These are phyloP conservation scores for Bruguiera sexangula DNA, from an alignment of 345 rosid species.

Conservation along the genomic window DNA sequence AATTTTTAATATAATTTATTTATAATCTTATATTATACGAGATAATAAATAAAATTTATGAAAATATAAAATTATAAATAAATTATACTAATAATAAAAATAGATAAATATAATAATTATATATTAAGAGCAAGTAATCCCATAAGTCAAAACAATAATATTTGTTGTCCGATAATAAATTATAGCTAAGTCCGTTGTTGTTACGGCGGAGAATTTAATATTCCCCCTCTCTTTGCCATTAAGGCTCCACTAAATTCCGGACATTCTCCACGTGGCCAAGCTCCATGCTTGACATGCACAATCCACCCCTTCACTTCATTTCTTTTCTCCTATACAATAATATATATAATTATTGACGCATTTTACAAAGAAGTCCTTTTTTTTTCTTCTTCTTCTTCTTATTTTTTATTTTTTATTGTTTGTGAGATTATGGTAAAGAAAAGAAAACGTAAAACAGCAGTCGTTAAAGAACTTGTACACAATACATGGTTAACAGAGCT, in stretches of 20 bases:
- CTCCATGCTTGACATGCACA: background rate
- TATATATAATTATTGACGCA: background rate
- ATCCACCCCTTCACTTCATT: background rate
- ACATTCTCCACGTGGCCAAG: constrained; percentile 22
- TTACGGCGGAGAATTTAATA: constrained; percentile 20
- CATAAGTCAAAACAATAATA: constrained; percentile 31
- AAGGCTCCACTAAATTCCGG: background rate
- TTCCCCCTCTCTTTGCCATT: background rate
- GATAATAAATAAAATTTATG: too few species aligned
- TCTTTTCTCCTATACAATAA: constrained; percentile 16
- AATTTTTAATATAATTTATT: too few species aligned
- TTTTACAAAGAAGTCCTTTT: background rate
- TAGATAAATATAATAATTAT: too few species aligned
- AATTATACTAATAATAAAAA: too few species aligned
- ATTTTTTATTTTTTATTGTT: too few species aligned
- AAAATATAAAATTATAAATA: too few species aligned
- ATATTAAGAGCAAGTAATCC: constrained; percentile 11
- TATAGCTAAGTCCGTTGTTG: constrained; percentile 12
- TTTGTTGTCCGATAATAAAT: background rate
- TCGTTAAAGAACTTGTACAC: too few species aligned
- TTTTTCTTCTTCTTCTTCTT: too few species aligned
- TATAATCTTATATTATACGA: too few species aligned
- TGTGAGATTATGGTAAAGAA: too few species aligned
- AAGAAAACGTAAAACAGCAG: too few species aligned
- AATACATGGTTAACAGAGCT: background rate